Evolutionary conservation across 148 eudicot genomes (phyloP), one percentile per base, ranked within the genome.

Genomic region (Silene uniflora): DNA sequence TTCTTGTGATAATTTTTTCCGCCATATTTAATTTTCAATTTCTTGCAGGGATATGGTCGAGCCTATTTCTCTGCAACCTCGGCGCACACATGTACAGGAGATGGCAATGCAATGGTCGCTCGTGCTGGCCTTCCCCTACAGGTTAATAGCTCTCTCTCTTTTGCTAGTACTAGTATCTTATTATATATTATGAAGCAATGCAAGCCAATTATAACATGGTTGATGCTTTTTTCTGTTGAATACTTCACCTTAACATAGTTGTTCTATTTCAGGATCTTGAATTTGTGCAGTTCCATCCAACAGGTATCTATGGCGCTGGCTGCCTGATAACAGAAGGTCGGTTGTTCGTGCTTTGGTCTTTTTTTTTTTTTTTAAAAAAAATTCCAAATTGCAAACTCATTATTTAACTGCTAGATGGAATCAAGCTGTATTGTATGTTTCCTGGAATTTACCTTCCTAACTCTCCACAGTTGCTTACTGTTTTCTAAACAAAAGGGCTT

Each of bases 71-170:
- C 99, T 77, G 99, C 98, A 73, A 96, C 99, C 52, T 96, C 98
- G 73, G 98, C 97, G 54, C 97, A 95, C 81, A 92, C 97, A 35
- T 90, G 99, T 89, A 96, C 99, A 23, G 99, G 99, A 76, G 99
- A 96, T 87, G 99, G 99, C 23, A 91, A 88, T 86, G 98, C 94
- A 69, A 96, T 96, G 99, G 99, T 88, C 83, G 89, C 99, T 47
- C 99, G 99, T 82, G 99, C 98, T 72, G 99, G 99, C 60, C 84
- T 96, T 59, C 94, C 98, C 18, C 84, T 91, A 75, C 83, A 93
- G 98, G 98, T 90, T 49, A 61, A 17, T 66, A 44, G 62, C n/a
- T 27, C 21, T 21, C 54, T 32, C 16, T 78, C 7, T n/a, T 68
- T 7, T 18, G 14, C 47, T 58, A 56, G 12, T 71, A 19, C 47